Base-by-base conservation (phyloP, 1,284 basidiomycete species). In the Cutaneotrichosporon cyanovorans region DNA sequence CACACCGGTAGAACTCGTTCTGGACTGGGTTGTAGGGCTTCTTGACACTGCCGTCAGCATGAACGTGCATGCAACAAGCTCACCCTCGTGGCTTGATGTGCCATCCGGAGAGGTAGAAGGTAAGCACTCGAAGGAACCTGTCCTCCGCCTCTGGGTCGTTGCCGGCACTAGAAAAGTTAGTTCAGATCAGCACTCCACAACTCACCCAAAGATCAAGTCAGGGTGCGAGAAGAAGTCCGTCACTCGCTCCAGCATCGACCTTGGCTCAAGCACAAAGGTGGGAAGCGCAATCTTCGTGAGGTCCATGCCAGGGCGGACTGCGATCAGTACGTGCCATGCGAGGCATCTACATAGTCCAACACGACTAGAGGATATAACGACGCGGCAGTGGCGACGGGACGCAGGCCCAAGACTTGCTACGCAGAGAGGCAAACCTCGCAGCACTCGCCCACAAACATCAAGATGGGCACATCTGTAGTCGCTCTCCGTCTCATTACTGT, bases 181-280 rank as follows among this genome's bases (percentile, higher is more conserved):
- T 35, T 22, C 30, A 16, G 32, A 8, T 15, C 9, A 34, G 32
- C 32, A n/a, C n/a, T n/a, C 11, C 8, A 18, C n/a, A 4, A 49
- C 46, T 19, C 42, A 78, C 86, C 74, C 65, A 55, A 69, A 97
- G 68, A 98, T 84, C 65, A 97, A 82, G 74, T 98, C 92, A 21
- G 95, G 91, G 74, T 97, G 93, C 52, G 89, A 88, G 84, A 98
- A 92, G 72, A 99, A 99, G 76, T 99, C 95, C 34, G 91, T 95
- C 65, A 96, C 92, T 58, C 91, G 82, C 74, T 96, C 91, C 42
- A 93, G 79, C 83, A 95, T 87, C 35, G 68, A 68, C 61, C 90
- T 77, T 6, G 90, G 90, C 71, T 96, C 91, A 48, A 96, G 80
- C 0, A 96, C 91, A 61, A 96, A 96, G 0, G 90, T 95, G 37